Evolutionary conservation across 2,329 filamentous ascomycete genomes (phyloP).

Genomic region (Tolypocladium sp.): DNA sequence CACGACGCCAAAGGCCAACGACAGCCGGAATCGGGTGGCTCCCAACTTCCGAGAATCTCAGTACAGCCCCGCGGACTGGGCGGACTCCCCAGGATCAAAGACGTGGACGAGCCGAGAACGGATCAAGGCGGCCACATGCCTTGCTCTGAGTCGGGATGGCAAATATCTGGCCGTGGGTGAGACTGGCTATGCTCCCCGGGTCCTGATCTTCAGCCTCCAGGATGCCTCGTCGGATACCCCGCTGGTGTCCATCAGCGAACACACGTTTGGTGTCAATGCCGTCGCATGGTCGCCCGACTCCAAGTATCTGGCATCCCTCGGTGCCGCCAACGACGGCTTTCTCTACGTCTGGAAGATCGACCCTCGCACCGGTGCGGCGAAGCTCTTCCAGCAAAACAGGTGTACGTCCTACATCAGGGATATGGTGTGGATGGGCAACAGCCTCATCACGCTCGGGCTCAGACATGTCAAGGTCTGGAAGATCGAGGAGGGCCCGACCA

Average conservation of each 20-base stretch:
- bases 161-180: constrained; percentile 87
- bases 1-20: constrained; percentile 52
- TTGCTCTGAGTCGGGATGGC: constrained; percentile 80
- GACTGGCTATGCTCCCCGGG: constrained; percentile 86
- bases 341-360: constrained; percentile 87
- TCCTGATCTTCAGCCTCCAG: constrained; percentile 80
- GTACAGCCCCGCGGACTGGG: constrained; percentile 38
- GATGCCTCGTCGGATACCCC: constrained; percentile 75
- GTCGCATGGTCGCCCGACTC: constrained; percentile 86
- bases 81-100: constrained; percentile 57
- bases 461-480: constrained; percentile 93
- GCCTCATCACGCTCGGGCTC: constrained; percentile 76
- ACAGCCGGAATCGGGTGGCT: constrained; percentile 50
- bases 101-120: constrained; percentile 85
- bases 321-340: constrained; percentile 85
- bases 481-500: constrained; percentile 55
- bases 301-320: constrained; percentile 78
- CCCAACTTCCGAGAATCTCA: constrained; percentile 37
- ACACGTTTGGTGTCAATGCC: constrained; percentile 79
- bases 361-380: constrained; percentile 69
- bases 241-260: constrained; percentile 77
- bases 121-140: constrained; percentile 88
- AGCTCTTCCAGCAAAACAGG: constrained; percentile 75
- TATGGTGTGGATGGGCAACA: constrained; percentile 85
- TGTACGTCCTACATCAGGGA: constrained; percentile 80